Conservation (phyloP, 1,284 basidiomycete species). For the Rhodotorula sp. region DNA sequence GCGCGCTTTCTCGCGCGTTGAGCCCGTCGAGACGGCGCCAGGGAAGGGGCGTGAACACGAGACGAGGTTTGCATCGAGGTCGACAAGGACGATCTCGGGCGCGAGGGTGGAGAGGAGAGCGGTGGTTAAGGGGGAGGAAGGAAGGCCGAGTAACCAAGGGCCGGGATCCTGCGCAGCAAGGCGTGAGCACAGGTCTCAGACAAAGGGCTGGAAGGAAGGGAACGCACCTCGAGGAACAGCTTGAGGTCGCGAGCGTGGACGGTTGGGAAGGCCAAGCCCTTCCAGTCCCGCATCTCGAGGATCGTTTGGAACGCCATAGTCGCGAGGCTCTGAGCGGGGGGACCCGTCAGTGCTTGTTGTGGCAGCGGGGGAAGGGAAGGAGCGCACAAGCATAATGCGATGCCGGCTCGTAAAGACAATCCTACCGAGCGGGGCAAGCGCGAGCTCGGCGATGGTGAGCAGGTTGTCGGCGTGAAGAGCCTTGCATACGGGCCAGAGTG, state of each 20-base stretch:
- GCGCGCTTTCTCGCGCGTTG: conserved; percentile 79
- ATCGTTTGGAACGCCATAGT: conserved; percentile 88
- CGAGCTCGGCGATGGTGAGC: conserved; percentile 90
- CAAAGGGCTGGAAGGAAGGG: too few species aligned
- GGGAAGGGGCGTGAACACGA: conserved; percentile 75
- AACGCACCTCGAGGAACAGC: conserved; percentile 65
- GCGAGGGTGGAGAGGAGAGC: conserved; percentile 62
- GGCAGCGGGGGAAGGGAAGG: conserved; percentile 18
- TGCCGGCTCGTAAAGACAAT: conserved; percentile 87
- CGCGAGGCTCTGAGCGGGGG: conserved; percentile 56
- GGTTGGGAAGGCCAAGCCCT: conserved; percentile 77
- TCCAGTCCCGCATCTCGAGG: conserved; percentile 92
- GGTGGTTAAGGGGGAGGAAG: conserved; percentile 77
- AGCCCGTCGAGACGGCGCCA: conserved; percentile 75
- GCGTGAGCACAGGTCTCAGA: neutral
- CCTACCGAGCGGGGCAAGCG: conserved; percentile 86
- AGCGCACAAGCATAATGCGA: conserved; percentile 82
- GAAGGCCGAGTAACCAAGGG: conserved; percentile 88
- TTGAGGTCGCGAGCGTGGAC: conserved; percentile 88
- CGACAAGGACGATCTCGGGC: conserved; percentile 83
- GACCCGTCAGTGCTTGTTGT: neutral
- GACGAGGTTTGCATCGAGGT: conserved; percentile 90
- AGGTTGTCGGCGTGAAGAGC: conserved; percentile 92
- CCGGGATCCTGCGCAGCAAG: conserved; percentile 59
- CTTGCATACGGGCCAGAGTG: conserved; percentile 97